A percentile compares a stretch with the other conserved stretches of the same genome.
Evolutionary conservation across 768 basidiomycete species (phyloP).

Genomic region (Agrocybe chaxingu): DNA sequence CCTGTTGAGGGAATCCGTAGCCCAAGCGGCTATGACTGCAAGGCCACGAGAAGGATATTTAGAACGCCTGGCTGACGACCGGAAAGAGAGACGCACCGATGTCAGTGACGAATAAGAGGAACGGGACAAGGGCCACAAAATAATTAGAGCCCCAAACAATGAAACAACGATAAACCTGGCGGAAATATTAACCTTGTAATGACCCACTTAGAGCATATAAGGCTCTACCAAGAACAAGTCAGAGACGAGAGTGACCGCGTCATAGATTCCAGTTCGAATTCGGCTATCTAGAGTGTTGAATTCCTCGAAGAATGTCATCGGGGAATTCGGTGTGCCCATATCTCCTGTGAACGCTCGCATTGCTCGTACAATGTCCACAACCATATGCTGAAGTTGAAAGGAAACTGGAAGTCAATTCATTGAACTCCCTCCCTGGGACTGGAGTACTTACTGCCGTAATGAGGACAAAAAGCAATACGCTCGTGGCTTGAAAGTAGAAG

Average conservation of each 20-base stretch:
- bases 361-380: background rate
- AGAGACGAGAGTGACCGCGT: background rate
- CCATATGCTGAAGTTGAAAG: background rate
- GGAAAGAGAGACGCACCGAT: conserved; percentile 8
- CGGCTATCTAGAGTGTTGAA: background rate
- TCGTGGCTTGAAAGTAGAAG: conserved; percentile 1
- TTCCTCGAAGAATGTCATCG: background rate
- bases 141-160: conserved; percentile 16
- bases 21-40: background rate
- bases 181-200: background rate
- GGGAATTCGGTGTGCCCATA: background rate
- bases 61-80: background rate
- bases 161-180: conserved; percentile 19
- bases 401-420: too few species aligned
- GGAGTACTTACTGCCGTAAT: conserved; percentile 1
- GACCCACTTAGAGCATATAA: too few species aligned
- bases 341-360: background rate
- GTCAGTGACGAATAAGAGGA: conserved; percentile 6
- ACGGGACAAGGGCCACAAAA: conserved; percentile 10
- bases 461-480: conserved; percentile 2
- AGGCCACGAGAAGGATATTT: background rate
- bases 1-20: background rate
- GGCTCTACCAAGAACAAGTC: background rate
- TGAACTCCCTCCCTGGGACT: too few species aligned
- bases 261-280: background rate